Conservation (phyloP, 208 protist species). For the Trypanosoma avium region DNA sequence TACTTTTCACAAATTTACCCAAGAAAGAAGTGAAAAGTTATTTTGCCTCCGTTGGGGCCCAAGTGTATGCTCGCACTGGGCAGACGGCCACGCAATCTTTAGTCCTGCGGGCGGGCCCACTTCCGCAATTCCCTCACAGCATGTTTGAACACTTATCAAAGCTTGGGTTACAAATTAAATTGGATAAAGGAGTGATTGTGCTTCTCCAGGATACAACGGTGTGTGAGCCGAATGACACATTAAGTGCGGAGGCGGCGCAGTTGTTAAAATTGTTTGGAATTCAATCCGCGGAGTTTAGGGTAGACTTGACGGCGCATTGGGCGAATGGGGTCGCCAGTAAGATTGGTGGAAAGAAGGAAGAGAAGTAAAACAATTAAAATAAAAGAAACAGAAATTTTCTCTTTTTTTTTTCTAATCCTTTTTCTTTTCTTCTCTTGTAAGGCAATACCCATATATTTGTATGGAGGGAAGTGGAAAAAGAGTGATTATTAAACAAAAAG, state of each 20-base stretch:
- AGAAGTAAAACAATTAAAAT: conserved; percentile 8
- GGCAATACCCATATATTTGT: no score
- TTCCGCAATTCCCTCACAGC: conserved; percentile 91
- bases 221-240: conserved; percentile 84
- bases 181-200: conserved; percentile 90
- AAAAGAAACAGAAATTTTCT: neutral
- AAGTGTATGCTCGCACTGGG: conserved; percentile 87
- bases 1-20: conserved; percentile 91
- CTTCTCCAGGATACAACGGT: conserved; percentile 89
- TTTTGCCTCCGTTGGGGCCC: conserved; percentile 72
- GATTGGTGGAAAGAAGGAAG: conserved; percentile 31
- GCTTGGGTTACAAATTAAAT: conserved; percentile 89
- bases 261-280: conserved; percentile 89
- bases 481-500: conserved; percentile 8
- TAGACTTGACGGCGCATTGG: conserved; percentile 89
- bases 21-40: conserved; percentile 91
- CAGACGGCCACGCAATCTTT: conserved; percentile 71
- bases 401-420: conserved; percentile 8
- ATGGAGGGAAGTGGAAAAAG: no score
- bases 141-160: conserved; percentile 92
- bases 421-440: no score
- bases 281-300: conserved; percentile 81
- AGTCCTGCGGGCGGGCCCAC: conserved; percentile 65
- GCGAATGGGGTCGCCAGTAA: conserved; percentile 80
- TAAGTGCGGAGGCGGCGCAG: conserved; percentile 90